A percentile compares a stretch with the other conserved stretches of the same genome.
phyloP scores from a whole-genome alignment of 345 rosid genomes.

The Geranium rotundifolium region DNA sequence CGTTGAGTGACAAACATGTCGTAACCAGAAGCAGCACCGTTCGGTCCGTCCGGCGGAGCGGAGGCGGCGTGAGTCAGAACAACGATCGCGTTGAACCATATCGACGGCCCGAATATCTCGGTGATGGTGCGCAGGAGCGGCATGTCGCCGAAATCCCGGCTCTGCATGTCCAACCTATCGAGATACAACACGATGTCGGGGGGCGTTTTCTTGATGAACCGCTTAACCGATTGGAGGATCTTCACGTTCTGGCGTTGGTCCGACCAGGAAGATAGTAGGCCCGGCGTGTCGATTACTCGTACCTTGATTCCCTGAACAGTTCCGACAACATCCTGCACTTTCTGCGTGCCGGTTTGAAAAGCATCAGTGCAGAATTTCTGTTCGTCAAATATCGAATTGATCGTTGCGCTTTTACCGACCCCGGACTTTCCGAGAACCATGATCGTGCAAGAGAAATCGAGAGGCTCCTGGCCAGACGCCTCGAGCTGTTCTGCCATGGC shows the following conservation, averaged over 20 bases:
- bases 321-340: constrained; percentile 92
- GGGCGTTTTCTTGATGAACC: constrained; percentile 74
- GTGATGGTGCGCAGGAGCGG: constrained; percentile 90
- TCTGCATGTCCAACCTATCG: constrained; percentile 92
- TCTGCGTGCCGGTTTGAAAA: constrained; percentile 79
- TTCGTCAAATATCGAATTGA: constrained; percentile 94
- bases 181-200: constrained; percentile 97
- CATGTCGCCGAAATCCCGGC: constrained; percentile 89
- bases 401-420: constrained; percentile 97
- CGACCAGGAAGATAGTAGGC: constrained; percentile 86
- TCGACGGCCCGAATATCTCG: constrained; percentile 81
- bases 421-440: constrained; percentile 98
- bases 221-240: constrained; percentile 72
- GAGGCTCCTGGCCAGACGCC: constrained; percentile 86
- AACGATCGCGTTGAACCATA: constrained; percentile 99
- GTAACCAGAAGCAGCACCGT: constrained; percentile 85
- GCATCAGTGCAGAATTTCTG: constrained; percentile 84
- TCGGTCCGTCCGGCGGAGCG: constrained; percentile 98
- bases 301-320: constrained; percentile 95
- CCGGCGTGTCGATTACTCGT: constrained; percentile 93
- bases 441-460: constrained; percentile 96
- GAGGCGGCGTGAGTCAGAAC: constrained; percentile 98
- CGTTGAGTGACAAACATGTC: constrained; percentile 98
- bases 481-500: constrained; percentile 98
- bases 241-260: constrained; percentile 91